These are phyloP conservation scores for Kodamaea neixiangensis DNA, from an alignment of 805 yeast genomes.

Conservation along the genomic window DNA sequence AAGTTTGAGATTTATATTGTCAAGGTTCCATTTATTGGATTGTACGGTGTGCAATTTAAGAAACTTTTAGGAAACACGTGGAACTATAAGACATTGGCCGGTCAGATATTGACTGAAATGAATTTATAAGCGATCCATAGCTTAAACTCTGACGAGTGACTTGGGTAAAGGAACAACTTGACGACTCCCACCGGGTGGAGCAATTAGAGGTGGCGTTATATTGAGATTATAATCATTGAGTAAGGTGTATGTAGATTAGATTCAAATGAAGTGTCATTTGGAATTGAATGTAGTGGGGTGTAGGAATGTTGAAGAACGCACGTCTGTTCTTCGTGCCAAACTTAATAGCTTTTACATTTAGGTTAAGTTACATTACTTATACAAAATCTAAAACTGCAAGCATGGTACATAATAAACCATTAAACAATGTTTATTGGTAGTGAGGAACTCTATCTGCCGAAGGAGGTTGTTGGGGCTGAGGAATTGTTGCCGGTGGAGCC, in stretches of 20 bases:
- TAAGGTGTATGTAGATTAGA: slow-evolving; percentile 1
- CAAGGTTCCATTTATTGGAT: slow-evolving; percentile 84
- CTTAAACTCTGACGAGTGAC: background rate
- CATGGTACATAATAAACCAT: background rate
- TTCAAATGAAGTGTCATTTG: background rate
- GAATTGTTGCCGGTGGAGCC: background rate
- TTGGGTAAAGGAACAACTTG: background rate
- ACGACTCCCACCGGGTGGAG: background rate
- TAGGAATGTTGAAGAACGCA: too few relatives aligned
- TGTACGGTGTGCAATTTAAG: slow-evolving; percentile 94
- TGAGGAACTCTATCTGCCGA: background rate
- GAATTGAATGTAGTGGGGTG: background rate
- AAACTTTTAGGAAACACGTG: slow-evolving; percentile 92
- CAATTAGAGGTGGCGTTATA: background rate
- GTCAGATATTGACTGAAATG: slow-evolving; percentile 74
- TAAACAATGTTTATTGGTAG: background rate
- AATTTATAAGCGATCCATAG: slow-evolving; percentile 45
- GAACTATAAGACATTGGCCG: slow-evolving; percentile 90
- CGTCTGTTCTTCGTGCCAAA: background rate
- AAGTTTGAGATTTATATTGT: slow-evolving; percentile 90
- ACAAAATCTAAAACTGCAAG: background rate
- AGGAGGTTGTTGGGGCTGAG: background rate
- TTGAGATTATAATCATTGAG: background rate
- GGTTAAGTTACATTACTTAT: background rate
- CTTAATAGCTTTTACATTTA: background rate